These are phyloP conservation scores for Saturnispora sekii DNA, from an alignment of 805 yeast species.

Conservation along the genomic window DNA sequence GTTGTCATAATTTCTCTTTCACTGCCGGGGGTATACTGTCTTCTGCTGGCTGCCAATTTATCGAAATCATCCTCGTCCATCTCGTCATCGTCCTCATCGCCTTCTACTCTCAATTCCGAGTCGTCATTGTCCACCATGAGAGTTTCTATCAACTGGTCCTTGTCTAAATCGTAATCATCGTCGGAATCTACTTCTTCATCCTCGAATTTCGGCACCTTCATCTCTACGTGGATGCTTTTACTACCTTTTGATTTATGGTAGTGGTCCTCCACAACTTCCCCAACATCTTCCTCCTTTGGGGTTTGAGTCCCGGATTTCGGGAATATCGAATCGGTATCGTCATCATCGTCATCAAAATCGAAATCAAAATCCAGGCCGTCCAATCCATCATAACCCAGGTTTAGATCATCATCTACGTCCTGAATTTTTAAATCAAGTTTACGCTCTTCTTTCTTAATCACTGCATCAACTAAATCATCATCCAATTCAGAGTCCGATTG, in stretches of 20 bases:
- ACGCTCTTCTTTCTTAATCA: conserved; percentile 32
- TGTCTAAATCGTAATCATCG: conserved; percentile 54
- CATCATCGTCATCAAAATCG: conserved; percentile 25
- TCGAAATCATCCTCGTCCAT: conserved; percentile 26
- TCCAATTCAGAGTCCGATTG: conserved; percentile 31
- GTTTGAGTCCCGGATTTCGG: conserved; percentile 9
- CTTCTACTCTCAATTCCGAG: conserved; percentile 26
- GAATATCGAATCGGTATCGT: conserved; percentile 21
- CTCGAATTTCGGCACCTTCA: conserved; percentile 43
- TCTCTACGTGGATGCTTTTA: conserved; percentile 20
- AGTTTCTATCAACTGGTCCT: conserved; percentile 35
- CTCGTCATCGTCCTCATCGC: conserved; percentile 27
- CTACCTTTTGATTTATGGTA: conserved; percentile 11
- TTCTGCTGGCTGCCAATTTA: conserved; percentile 12
- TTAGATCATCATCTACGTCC: neutral
- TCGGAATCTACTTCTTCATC: conserved; percentile 41
- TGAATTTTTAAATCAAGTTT: conserved; percentile 23
- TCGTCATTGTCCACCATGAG: conserved; percentile 31
- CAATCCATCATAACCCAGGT: conserved; percentile 9
- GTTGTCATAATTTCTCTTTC: conserved; percentile 13
- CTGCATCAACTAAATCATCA: conserved; percentile 34
- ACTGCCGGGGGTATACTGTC: conserved; percentile 8
- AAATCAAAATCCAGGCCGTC: conserved; percentile 19
- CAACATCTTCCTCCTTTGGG: conserved; percentile 41
- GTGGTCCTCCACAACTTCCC: conserved; percentile 38